phyloP scores from a whole-genome alignment of 345 rosid species.

The Punica granatum region DNA sequence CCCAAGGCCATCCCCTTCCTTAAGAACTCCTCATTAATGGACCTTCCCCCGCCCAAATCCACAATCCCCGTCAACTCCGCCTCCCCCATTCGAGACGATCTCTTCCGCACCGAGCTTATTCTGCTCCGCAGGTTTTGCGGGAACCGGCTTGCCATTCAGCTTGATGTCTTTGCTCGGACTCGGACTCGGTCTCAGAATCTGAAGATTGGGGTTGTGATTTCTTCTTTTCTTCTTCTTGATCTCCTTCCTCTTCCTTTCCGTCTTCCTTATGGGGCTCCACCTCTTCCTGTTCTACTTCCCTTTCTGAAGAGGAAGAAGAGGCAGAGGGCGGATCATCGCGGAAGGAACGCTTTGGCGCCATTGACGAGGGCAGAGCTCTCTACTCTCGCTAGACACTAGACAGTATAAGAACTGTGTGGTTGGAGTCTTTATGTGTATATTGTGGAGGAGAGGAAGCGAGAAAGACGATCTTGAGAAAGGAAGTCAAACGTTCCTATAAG shows the following conservation, averaged over 20 bases:
- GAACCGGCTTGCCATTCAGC: neutral
- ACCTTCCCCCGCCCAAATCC: neutral
- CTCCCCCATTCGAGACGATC: neutral
- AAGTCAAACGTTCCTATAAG: too few species aligned
- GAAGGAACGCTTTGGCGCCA: neutral
- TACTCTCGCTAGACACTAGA: too few species aligned
- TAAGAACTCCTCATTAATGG: neutral
- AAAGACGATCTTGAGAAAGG: too few species aligned
- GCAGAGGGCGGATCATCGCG: constrained; percentile 2
- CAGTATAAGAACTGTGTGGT: too few species aligned
- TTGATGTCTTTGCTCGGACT: neutral
- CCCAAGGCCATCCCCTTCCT: constrained; percentile 8
- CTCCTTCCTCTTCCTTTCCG: too few species aligned
- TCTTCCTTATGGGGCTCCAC: too few species aligned
- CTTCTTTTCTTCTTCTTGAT: too few species aligned
- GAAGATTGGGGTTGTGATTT: neutral
- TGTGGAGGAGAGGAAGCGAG: too few species aligned
- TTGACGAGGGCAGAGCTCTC: too few species aligned
- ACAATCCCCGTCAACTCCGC: neutral
- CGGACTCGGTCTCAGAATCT: neutral
- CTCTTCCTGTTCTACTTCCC: too few species aligned
- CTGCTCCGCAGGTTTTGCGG: neutral
- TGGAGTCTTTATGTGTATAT: too few species aligned
- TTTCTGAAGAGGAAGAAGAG: neutral
- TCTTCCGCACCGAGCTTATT: neutral